Conservation (phyloP, 441 rosid species). For the Arabidopsis hybrid region DNA sequence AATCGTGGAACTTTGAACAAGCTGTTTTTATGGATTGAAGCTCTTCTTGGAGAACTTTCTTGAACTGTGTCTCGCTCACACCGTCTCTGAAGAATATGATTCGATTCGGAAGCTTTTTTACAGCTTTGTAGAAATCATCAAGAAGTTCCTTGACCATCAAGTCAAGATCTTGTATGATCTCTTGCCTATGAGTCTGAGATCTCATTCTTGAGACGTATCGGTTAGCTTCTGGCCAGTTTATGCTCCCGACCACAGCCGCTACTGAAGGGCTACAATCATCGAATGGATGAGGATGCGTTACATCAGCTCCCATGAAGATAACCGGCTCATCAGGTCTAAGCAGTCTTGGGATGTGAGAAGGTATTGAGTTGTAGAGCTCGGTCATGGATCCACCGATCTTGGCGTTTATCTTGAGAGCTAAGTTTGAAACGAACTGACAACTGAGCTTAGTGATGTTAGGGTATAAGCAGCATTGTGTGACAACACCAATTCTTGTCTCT, state of each 20-base stretch:
- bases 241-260: constrained; percentile 82
- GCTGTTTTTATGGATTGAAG: constrained; percentile 61
- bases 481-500: constrained; percentile 70
- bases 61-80: constrained; percentile 77
- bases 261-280: constrained; percentile 79
- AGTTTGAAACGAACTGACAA: constrained; percentile 74
- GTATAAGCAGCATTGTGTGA: constrained; percentile 77
- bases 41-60: constrained; percentile 67
- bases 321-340: constrained; percentile 64
- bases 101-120: constrained; percentile 64
- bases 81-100: constrained; percentile 82
- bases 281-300: constrained; percentile 79
- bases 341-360: constrained; percentile 81
- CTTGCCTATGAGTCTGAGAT: constrained; percentile 77
- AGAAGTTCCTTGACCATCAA: constrained; percentile 75
- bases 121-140: constrained; percentile 73
- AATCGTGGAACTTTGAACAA: constrained; percentile 55
- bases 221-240: constrained; percentile 87
- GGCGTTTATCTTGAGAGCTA: constrained; percentile 79
- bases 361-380: constrained; percentile 79
- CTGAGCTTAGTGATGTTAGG: constrained; percentile 62
- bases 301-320: constrained; percentile 85
- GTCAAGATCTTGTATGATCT: constrained; percentile 70
- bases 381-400: constrained; percentile 87
- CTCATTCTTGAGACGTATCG: constrained; percentile 69